Evolutionary conservation across 2,329 filamentous ascomycete genomes (phyloP), one percentile per base, ranked within the genome.

Genomic region (Bipolaris oryzae): DNA sequence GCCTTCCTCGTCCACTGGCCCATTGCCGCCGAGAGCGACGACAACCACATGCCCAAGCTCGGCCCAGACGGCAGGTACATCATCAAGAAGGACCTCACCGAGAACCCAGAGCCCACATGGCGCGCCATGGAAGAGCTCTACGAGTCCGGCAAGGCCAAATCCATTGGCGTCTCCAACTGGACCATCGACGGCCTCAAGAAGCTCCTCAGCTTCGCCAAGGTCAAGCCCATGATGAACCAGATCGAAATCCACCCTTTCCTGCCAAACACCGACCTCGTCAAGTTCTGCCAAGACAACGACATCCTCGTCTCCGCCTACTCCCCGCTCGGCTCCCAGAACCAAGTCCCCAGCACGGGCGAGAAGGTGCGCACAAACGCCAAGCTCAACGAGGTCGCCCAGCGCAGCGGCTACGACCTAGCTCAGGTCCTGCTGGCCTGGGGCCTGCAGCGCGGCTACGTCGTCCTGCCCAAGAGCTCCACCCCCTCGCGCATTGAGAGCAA

Each of bases 361-460:
- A 87, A 84, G 67, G 87, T 87, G 15, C 80, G 86, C 44, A 88
- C 88, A 41, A 89, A 96, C 63, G 79, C 84, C 55, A 84, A 83
- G 18, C 79, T 95, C 50, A 85, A 85, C 64, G 82, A 81, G 20
- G 77, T 96, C 50, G 87, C 88, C 1, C 79, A 88, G 69, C 92
- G 91, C 78, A 86, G 95, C 73, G 83, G 82, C 61, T 91, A 90
- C 79, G 85, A 87, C 9, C 87, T 90, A 57, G 89, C 90, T 1
- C 92, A 96, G 80, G 80, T 96, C n/a, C 75, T 96, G 71, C 78
- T 96, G 48, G 84, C 92, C 53, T 96, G 92, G 85, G 90, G 89
- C 62, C 76, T 96, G 75, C 89, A 95, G 78, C 91, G 91, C 77
- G 89, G 75, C n/a, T 77, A 73, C 52, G 73, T 69, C 11, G 71